Evolutionary conservation across 108 stramenopile species (phyloP).

Genomic region (Aurantiochytrium sp.): DNA sequence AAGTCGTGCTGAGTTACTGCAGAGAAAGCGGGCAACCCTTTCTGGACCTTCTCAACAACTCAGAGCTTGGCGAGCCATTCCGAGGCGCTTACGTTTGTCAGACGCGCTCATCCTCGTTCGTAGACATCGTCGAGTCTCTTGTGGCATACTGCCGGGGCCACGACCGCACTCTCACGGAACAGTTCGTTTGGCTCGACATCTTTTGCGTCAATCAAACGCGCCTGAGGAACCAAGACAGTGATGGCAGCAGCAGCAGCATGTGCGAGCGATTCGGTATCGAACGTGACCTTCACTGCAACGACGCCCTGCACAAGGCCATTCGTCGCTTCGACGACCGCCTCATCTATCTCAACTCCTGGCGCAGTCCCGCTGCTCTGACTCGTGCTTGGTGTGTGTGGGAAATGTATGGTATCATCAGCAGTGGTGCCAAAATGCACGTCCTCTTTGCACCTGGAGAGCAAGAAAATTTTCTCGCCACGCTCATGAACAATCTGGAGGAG

Average conservation of each 20-base stretch:
- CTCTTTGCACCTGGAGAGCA: background rate
- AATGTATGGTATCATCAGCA: background rate
- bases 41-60: background rate
- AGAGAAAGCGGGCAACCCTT: background rate
- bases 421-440: background rate
- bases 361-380: background rate
- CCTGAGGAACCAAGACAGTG: background rate
- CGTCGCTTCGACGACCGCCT: background rate
- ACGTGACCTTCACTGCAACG: background rate
- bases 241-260: background rate
- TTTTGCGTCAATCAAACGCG: background rate
- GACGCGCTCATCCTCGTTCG: background rate
- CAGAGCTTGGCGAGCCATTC: background rate
- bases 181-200: background rate
- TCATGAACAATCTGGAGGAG: too few species aligned
- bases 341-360: background rate
- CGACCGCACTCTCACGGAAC: background rate
- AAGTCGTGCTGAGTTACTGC: background rate
- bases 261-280: background rate
- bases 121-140: background rate
- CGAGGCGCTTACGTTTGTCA: background rate
- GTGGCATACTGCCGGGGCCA: background rate
- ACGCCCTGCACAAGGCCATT: background rate
- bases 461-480: too few species aligned
- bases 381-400: background rate